phyloP scores from a whole-genome alignment of 257 asterid genomes.

The Voacanga thouarsii region DNA sequence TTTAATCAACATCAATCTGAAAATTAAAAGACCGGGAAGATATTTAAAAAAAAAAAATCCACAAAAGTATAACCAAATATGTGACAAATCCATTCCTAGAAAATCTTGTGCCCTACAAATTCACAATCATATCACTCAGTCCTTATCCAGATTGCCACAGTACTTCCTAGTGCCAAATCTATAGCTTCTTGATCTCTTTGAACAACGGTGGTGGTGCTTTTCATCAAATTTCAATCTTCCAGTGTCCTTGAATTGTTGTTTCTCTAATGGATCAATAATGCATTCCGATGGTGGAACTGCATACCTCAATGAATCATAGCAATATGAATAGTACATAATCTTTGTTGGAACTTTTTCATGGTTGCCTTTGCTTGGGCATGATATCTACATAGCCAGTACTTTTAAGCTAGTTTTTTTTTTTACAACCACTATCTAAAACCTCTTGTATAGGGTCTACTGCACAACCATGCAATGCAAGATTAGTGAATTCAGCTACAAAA shows the following conservation, averaged over 20 bases:
- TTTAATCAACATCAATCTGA: neutral
- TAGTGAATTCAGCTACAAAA: constrained; percentile 72
- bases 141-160: constrained; percentile 41
- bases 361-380: constrained; percentile 44
- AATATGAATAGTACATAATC: constrained; percentile 74
- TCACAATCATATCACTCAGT: constrained; percentile 14
- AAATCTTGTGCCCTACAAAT: neutral
- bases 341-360: constrained; percentile 60
- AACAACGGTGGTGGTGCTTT: constrained; percentile 37
- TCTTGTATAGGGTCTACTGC: constrained; percentile 58
- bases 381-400: constrained; percentile 37
- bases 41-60: neutral
- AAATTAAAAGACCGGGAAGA: neutral
- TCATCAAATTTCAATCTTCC: constrained; percentile 58
- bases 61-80: neutral
- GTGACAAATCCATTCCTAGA: constrained; percentile 14
- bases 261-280: constrained; percentile 48
- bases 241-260: constrained; percentile 49
- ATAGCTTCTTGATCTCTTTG: constrained; percentile 37
- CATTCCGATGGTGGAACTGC: constrained; percentile 65
- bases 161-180: constrained; percentile 28
- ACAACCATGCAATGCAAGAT: constrained; percentile 78
- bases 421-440: constrained; percentile 37
- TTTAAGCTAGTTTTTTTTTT: constrained; percentile 29
- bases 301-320: constrained; percentile 65